Conservation (phyloP, 306 rosid species). For the Lathyrus sativus region DNA sequence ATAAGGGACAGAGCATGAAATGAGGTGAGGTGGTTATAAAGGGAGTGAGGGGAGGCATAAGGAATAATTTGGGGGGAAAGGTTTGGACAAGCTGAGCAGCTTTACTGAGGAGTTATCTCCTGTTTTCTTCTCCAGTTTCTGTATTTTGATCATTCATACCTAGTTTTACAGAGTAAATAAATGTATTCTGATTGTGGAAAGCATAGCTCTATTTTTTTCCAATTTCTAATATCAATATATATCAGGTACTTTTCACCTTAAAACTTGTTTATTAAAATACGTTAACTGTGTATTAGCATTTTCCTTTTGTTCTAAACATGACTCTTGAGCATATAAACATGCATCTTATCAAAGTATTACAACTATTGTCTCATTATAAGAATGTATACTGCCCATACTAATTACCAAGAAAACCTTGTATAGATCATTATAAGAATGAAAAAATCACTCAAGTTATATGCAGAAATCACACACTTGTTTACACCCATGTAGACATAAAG, state of each 20-base stretch:
- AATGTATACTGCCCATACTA: slow-evolving; percentile 11
- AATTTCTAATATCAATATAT: background rate
- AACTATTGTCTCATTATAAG: slow-evolving; percentile 3
- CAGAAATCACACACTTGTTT: slow-evolving; percentile 31
- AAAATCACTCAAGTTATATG: slow-evolving; percentile 15
- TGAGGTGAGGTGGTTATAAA: background rate
- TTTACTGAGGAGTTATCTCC: background rate
- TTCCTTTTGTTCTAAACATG: slow-evolving; percentile 11
- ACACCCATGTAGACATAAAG: background rate
- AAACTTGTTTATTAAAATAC: background rate
- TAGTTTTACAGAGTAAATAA: background rate
- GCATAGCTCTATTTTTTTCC: background rate
- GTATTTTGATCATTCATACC: background rate
- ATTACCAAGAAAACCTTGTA: slow-evolving; percentile 33
- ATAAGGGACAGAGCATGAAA: background rate
- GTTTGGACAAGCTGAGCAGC: background rate
- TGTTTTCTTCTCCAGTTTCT: background rate
- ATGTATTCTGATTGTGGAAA: background rate
- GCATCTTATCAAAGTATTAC: slow-evolving; percentile 25
- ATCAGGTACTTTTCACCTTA: background rate
- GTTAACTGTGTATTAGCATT: background rate
- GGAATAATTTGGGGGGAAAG: background rate
- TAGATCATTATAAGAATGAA: slow-evolving; percentile 6
- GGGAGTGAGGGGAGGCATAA: background rate
- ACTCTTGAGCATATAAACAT: slow-evolving; percentile 10